phyloP scores from a whole-genome alignment of 2,329 filamentous ascomycete species.

The Ophiostoma piceae region DNA sequence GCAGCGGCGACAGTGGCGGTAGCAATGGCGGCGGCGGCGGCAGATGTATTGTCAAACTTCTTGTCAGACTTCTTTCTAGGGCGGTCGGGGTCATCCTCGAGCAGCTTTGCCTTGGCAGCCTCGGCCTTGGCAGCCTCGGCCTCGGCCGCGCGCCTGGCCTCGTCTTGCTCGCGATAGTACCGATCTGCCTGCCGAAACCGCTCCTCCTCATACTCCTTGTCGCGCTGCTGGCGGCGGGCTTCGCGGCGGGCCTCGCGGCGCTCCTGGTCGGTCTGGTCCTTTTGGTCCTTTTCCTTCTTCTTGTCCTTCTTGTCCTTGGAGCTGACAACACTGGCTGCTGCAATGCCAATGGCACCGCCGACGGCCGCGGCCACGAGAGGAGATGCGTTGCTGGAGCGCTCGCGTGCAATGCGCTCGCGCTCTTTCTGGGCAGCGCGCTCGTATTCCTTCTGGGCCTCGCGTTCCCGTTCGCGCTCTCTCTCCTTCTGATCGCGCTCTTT shows the following conservation, averaged over 20 bases:
- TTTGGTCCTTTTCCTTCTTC: background rate
- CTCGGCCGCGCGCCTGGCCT: slow-evolving; percentile 4
- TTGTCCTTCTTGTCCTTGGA: slow-evolving; percentile 3
- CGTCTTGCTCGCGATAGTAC: slow-evolving; percentile 16
- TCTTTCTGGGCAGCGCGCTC: background rate
- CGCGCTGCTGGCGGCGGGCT: slow-evolving; percentile 17
- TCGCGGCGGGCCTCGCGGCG: background rate
- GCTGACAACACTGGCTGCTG: slow-evolving; percentile 24
- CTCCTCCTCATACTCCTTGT: background rate
- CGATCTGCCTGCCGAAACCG: slow-evolving; percentile 13
- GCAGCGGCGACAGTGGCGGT: slow-evolving; percentile 8
- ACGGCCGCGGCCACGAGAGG: slow-evolving; percentile 17
- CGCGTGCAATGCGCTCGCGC: background rate
- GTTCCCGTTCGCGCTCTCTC: slow-evolving; percentile 13
- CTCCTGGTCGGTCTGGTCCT: background rate
- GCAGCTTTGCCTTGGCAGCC: background rate
- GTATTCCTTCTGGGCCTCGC: background rate
- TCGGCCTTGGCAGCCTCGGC: background rate
- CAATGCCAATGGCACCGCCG: slow-evolving; percentile 16
- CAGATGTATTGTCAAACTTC: background rate
- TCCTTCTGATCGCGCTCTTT: background rate
- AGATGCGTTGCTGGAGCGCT: background rate
- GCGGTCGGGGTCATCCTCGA: background rate
- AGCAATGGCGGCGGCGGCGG: background rate
- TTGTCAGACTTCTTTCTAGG: background rate